A percentile compares a stretch with the other conserved stretches of the same genome.
Evolutionary conservation across 768 basidiomycete species (phyloP).

Genomic region (Exsudoporus frostii): DNA sequence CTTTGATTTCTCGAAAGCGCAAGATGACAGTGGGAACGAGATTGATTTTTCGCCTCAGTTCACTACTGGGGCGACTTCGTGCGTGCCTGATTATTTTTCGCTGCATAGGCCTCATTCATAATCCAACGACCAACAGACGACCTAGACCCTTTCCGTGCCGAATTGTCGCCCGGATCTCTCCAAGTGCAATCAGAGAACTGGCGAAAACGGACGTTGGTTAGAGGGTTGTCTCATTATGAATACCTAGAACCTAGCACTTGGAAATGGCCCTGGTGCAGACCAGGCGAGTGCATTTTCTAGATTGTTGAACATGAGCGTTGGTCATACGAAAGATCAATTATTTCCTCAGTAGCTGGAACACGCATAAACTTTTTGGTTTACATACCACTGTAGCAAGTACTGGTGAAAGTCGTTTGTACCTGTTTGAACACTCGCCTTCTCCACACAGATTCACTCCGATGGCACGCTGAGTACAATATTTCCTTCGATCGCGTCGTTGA

Average conservation of each 20-base stretch:
- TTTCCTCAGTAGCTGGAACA: neutral
- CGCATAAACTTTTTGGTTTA: neutral
- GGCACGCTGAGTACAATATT: neutral
- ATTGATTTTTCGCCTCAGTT: conserved; percentile 27
- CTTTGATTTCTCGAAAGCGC: conserved; percentile 22
- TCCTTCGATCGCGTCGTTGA: neutral
- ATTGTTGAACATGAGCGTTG: neutral
- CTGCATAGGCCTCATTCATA: neutral
- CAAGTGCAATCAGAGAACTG: conserved; percentile 7
- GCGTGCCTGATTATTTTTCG: conserved; percentile 1
- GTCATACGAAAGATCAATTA: neutral
- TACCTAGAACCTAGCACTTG: neutral
- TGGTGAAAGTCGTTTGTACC: neutral
- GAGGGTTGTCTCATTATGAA: neutral
- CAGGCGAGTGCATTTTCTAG: conserved; percentile 7
- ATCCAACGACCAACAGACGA: conserved; percentile 13
- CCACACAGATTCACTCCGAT: neutral
- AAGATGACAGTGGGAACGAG: conserved; percentile 21
- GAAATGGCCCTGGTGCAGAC: neutral
- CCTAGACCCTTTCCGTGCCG: conserved; percentile 22
- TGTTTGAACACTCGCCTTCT: neutral
- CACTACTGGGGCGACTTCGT: conserved; percentile 17
- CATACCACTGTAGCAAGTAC: neutral
- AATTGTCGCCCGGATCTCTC: conserved; percentile 17
- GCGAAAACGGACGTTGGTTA: neutral